phyloP scores from a whole-genome alignment of 1,139 yeast species.

The Hansenula anomala region DNA sequence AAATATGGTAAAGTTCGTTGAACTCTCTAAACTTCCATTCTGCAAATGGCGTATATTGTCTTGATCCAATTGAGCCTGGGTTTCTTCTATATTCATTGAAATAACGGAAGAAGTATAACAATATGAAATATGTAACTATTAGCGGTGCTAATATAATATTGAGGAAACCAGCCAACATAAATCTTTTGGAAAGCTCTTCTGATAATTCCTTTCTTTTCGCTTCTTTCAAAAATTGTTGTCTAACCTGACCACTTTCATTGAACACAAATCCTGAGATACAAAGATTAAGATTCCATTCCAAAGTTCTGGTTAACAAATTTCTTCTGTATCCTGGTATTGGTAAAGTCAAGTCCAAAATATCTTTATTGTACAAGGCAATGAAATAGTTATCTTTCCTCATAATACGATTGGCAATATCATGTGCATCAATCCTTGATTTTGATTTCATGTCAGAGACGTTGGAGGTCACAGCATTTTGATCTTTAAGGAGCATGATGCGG shows the following conservation, averaged over 20 bases:
- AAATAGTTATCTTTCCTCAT: slow-evolving; percentile 94
- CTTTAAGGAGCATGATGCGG: slow-evolving; percentile 66
- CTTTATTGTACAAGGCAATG: slow-evolving; percentile 82
- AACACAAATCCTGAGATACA: slow-evolving; percentile 87
- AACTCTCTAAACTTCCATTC: slow-evolving; percentile 94
- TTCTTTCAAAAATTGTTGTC: slow-evolving; percentile 67
- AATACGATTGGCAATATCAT: slow-evolving; percentile 89
- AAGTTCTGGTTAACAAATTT: slow-evolving; percentile 69
- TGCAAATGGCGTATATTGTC: slow-evolving; percentile 92
- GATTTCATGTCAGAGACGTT: slow-evolving; percentile 57
- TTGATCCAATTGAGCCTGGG: slow-evolving; percentile 77
- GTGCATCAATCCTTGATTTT: slow-evolving; percentile 78
- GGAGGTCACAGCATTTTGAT: slow-evolving; percentile 62
- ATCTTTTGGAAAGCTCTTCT: slow-evolving; percentile 69
- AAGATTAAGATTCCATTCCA: slow-evolving; percentile 90
- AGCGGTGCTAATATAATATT: slow-evolving; percentile 83
- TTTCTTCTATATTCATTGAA: slow-evolving; percentile 90
- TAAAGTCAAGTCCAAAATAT: slow-evolving; percentile 61
- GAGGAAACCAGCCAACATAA: slow-evolving; percentile 81
- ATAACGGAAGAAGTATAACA: slow-evolving; percentile 82
- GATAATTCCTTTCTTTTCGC: slow-evolving; percentile 63
- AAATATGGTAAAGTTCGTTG: slow-evolving; percentile 87
- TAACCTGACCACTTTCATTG: slow-evolving; percentile 80
- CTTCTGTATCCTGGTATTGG: slow-evolving; percentile 37
- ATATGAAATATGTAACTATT: slow-evolving; percentile 72